Base-by-base conservation (phyloP, 306 rosid genomes). In the Inga laurina region DNA sequence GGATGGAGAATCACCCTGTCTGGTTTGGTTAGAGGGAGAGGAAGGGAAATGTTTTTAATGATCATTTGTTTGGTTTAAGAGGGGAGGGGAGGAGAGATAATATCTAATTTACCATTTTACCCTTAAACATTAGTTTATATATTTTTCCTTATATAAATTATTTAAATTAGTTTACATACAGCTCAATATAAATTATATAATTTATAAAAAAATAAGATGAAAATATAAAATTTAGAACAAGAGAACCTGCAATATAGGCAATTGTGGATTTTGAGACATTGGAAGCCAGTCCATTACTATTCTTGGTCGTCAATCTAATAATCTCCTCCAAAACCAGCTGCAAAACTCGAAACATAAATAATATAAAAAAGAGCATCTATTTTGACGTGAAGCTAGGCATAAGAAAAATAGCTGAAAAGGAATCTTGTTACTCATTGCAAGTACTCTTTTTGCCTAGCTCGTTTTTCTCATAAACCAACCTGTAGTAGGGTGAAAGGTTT, bases 291-390 rank as follows among this genome's bases (percentile, higher is more conserved):
- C 94, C 94, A 73, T 91, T 91, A 73, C 86, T 66, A 30, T 86
- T 85, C 85, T 88, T 87, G 10, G 91, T 83, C 22, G 97, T 91
- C 82, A 92, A 59, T 24, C 95, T 94, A 77, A 91, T 90, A 13
- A 93, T 83, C 90, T 93, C 95, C 74, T 85, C 89, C 92, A 93
- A 84, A 80, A 86, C 86, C 76, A 93, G 86, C 97, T 88, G 85
- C 74, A 37, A 72, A 83, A 32, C 27, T 30, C 69, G 72, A 81
- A 81, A 74, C 68, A 74, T 65, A 8, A 56, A 21, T 44, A 71
- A 56, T 51, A 49, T 35, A 82, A 35, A 27, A 27, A 27, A 27
- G 27, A 48, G 51, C 43, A 65, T 34, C 16, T 21, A 72, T 43
- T 59, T 75, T 48, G 71, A 75, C 30, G 5, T 22, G 22, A 14